A percentile compares a stretch with the other conserved stretches of the same genome.
These are phyloP conservation scores for Aspergillus amoenus DNA, from an alignment of 2,329 filamentous ascomycete genomes.

Conservation along the genomic window DNA sequence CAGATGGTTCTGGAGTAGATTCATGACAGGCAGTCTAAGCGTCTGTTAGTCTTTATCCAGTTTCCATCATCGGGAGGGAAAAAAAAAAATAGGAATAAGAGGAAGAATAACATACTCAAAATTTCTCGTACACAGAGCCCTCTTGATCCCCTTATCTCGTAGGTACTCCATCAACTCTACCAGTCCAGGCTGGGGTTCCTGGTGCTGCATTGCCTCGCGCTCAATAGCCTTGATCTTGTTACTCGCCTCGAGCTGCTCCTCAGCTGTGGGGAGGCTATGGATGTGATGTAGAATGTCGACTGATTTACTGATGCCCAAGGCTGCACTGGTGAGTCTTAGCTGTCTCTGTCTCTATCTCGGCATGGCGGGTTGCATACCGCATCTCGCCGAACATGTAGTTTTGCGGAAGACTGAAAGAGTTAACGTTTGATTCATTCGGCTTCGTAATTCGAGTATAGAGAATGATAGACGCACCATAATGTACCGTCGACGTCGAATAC, in stretches of 20 bases:
- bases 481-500: slow-evolving; percentile 97
- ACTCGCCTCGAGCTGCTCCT: slow-evolving; percentile 63
- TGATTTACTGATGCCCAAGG: slow-evolving; percentile 68
- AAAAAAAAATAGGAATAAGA: not conserved
- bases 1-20: slow-evolving; percentile 68
- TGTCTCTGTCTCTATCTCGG: not conserved
- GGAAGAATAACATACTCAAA: slow-evolving; percentile 61
- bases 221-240: slow-evolving; percentile 77
- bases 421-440: not conserved
- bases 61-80: not conserved
- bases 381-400: slow-evolving; percentile 95
- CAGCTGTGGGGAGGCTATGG: slow-evolving; percentile 64
- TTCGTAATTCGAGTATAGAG: not conserved
- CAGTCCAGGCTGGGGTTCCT: slow-evolving; percentile 80
- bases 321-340: slow-evolving; percentile 38
- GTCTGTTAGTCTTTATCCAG: not conserved
- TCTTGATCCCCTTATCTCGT: slow-evolving; percentile 63
- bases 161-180: slow-evolving; percentile 78
- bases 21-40: slow-evolving; percentile 40
- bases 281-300: slow-evolving; percentile 89
- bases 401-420: slow-evolving; percentile 69
- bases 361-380: slow-evolving; percentile 50
- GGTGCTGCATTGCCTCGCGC: slow-evolving; percentile 72
- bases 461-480: slow-evolving; percentile 64
- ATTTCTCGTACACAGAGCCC: slow-evolving; percentile 92